Percentiles rank a stretch among this genome's conserved stretches.
phyloP scores from a whole-genome alignment of 2,329 filamentous ascomycete genomes.

The Ophiostoma piceae region DNA sequence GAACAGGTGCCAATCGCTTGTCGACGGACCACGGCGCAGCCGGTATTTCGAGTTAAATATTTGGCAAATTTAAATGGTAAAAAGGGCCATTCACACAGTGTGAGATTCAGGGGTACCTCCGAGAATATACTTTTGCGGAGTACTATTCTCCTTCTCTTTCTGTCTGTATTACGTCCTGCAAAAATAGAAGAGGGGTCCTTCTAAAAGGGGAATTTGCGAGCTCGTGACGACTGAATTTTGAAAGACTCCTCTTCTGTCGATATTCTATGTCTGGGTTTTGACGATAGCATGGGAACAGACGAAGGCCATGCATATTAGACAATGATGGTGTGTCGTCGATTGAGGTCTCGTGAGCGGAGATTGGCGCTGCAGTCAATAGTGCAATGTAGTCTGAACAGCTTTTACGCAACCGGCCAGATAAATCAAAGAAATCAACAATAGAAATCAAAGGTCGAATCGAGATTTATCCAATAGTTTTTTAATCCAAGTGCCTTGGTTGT shows the following conservation, averaged over 20 bases:
- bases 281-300: not conserved
- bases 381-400: not conserved
- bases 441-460: not conserved
- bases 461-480: too few relatives aligned
- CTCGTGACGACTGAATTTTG: constrained; percentile 14
- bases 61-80: not conserved
- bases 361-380: too few relatives aligned
- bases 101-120: constrained; percentile 8
- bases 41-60: not conserved
- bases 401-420: not conserved
- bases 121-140: not conserved
- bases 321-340: not conserved
- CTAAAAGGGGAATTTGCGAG: not conserved
- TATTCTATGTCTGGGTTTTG: not conserved
- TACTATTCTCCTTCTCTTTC: not conserved
- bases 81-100: constrained; percentile 5
- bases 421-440: not conserved
- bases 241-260: not conserved
- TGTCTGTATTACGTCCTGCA: not conserved
- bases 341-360: not conserved
- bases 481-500: too few relatives aligned
- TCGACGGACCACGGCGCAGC: not conserved
- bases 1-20: not conserved
- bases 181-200: constrained; percentile 3
- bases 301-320: not conserved